Conservation (phyloP, 2,329 filamentous ascomycete genomes). For the Colletotrichum sansevieriae region DNA sequence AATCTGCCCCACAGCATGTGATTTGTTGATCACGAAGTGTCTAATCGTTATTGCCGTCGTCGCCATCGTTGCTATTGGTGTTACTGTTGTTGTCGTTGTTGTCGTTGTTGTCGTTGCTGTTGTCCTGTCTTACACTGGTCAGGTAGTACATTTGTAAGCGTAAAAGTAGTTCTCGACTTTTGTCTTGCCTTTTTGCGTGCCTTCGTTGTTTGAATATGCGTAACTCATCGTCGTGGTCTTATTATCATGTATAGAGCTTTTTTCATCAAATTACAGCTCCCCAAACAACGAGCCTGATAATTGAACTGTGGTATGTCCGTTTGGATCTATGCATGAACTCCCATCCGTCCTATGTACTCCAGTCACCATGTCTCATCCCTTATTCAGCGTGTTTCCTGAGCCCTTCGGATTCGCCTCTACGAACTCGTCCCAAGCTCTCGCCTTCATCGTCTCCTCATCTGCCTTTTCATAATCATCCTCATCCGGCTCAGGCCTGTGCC, state of each 20-base stretch:
- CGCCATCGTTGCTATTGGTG: background rate
- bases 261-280: background rate
- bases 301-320: slow-evolving; percentile 27
- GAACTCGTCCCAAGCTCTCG: slow-evolving; percentile 94
- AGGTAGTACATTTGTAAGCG: background rate
- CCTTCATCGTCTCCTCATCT: slow-evolving; percentile 93
- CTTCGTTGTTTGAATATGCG: background rate
- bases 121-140: no score
- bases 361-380: slow-evolving; percentile 61
- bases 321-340: slow-evolving; percentile 23
- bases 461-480: slow-evolving; percentile 92
- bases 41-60: no score
- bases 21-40: no score
- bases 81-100: no score
- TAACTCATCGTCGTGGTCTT: no score
- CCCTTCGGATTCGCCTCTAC: slow-evolving; percentile 89
- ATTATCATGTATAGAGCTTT: no score
- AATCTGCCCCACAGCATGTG: no score
- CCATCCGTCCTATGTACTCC: slow-evolving; percentile 27
- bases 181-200: no score
- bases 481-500: slow-evolving; percentile 77
- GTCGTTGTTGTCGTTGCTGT: no score
- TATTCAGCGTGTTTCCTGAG: slow-evolving; percentile 85
- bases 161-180: background rate
- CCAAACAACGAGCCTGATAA: background rate